These are phyloP conservation scores for Kingdonia uniflora DNA, from an alignment of 164 flowering plant genomes.

Conservation along the genomic window DNA sequence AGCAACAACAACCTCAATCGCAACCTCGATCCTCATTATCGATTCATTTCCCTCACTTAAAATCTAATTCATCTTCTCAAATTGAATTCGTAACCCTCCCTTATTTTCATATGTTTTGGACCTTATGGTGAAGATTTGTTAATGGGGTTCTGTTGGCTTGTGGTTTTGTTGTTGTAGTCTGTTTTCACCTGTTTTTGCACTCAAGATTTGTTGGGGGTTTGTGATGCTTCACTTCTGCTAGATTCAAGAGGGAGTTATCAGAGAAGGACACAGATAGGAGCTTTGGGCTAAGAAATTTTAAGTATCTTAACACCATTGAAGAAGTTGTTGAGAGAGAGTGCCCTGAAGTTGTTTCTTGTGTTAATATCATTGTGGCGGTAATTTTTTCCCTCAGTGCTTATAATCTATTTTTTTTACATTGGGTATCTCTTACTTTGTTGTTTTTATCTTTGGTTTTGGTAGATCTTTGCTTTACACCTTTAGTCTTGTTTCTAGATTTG, in stretches of 20 bases:
- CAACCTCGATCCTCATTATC: too few relatives aligned
- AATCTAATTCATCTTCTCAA: constrained; percentile 97
- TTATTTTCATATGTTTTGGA: background rate
- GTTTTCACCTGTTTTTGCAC: too few relatives aligned
- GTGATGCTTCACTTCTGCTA: constrained; percentile 94
- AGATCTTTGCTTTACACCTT: too few relatives aligned
- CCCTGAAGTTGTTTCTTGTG: too few relatives aligned
- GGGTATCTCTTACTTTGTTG: too few relatives aligned
- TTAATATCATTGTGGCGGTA: constrained; percentile 83
- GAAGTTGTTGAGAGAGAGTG: too few relatives aligned
- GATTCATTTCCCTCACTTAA: constrained; percentile 95
- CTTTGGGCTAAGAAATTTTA: constrained; percentile 91
- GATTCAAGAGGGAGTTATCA: constrained; percentile 85
- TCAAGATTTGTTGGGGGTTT: too few relatives aligned
- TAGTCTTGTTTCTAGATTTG: too few relatives aligned
- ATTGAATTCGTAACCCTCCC: constrained; percentile 41
- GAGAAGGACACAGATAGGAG: constrained; percentile 99
- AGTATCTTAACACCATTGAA: constrained; percentile 76
- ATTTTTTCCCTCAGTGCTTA: background rate
- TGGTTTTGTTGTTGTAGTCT: too few relatives aligned
- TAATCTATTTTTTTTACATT: too few relatives aligned
- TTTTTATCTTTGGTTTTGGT: too few relatives aligned
- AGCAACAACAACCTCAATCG: too few relatives aligned
- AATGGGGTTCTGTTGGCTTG: constrained; percentile 6
- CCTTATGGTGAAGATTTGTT: background rate